These are phyloP conservation scores for Scutellospora calospora DNA, from an alignment of 371 early-diverging fungal species.

Conservation along the genomic window DNA sequence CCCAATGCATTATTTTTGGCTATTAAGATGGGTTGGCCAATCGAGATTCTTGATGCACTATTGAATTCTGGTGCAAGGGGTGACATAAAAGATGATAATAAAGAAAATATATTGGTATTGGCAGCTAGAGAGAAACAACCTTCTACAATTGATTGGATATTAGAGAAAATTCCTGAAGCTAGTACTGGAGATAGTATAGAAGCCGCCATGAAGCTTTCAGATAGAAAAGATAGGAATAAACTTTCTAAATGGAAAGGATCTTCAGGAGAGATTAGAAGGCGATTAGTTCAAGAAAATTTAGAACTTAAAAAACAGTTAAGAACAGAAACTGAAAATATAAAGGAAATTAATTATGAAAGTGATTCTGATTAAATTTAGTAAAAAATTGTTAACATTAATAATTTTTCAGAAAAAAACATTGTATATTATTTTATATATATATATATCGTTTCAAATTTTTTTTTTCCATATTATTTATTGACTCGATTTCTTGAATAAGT, in stretches of 20 bases:
- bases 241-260: background rate
- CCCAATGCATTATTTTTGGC: conserved; percentile 5
- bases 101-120: background rate
- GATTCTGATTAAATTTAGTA: too few relatives aligned
- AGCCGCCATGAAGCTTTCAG: background rate
- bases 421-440: too few relatives aligned
- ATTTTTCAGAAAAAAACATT: too few relatives aligned
- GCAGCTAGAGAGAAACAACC: background rate
- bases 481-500: too few relatives aligned
- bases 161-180: background rate
- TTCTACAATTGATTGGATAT: background rate
- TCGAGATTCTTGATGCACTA: background rate
- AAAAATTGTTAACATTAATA: too few relatives aligned
- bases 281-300: background rate
- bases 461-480: too few relatives aligned
- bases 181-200: background rate
- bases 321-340: background rate
- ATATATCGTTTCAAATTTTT: too few relatives aligned
- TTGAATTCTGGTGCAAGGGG: background rate
- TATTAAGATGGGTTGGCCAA: conserved; percentile 1
- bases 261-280: background rate
- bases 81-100: background rate
- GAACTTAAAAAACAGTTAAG: background rate
- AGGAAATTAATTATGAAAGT: background rate
- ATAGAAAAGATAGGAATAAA: background rate